A percentile compares a stretch with the other conserved stretches of the same genome.
These are phyloP conservation scores for Excoecaria agallocha DNA, from an alignment of 345 rosid species.

Conservation along the genomic window DNA sequence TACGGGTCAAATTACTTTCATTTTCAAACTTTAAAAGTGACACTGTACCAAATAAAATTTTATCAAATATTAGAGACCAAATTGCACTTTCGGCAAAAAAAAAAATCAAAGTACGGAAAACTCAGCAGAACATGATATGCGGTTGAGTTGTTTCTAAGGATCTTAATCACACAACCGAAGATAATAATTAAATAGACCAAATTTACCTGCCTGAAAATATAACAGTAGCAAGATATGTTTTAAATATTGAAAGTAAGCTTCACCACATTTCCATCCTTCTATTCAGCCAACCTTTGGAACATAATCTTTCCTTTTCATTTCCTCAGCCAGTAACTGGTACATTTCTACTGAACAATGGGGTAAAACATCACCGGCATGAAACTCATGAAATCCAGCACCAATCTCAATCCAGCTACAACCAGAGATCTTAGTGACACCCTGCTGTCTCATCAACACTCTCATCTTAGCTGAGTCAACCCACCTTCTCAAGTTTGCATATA, in stretches of 20 bases:
- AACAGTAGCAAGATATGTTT: background rate
- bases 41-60: too few species aligned
- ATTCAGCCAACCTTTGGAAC: conserved; percentile 35
- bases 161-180: background rate
- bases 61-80: too few species aligned
- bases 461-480: conserved; percentile 75
- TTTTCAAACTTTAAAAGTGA: too few species aligned
- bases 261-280: conserved; percentile 8
- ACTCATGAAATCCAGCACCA: conserved; percentile 49
- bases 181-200: background rate
- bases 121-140: background rate
- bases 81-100: too few species aligned
- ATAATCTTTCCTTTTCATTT: conserved; percentile 65
- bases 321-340: conserved; percentile 48
- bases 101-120: background rate
- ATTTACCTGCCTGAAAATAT: conserved; percentile 20
- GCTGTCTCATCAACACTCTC: conserved; percentile 67
- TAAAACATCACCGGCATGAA: conserved; percentile 58
- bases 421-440: conserved; percentile 67
- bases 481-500: conserved; percentile 62
- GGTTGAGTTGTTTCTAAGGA: background rate
- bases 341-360: conserved; percentile 30
- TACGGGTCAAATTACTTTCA: too few species aligned
- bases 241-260: conserved; percentile 8
- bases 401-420: conserved; percentile 92